A percentile compares a stretch with the other conserved stretches of the same genome.
Conservation (phyloP, 106 monocot species). For the Vanilla planifolia region DNA sequence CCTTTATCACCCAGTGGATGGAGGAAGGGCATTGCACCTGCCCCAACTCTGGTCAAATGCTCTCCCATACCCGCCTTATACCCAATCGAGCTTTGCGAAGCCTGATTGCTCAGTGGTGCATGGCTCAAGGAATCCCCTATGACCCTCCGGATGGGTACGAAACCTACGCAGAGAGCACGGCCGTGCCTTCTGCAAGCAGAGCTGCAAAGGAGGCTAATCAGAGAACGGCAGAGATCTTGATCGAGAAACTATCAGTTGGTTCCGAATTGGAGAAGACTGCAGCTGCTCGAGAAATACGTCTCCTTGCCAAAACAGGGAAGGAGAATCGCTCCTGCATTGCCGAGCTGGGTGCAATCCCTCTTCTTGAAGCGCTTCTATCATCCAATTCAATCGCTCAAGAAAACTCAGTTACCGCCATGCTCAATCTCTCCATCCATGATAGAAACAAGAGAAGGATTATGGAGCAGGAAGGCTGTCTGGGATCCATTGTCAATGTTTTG, state of each 20-base stretch:
- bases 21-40: constrained; percentile 55
- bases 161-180: background rate
- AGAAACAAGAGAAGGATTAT: constrained; percentile 39
- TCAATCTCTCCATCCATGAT: constrained; percentile 54
- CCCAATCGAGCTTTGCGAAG: constrained; percentile 43
- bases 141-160: constrained; percentile 14
- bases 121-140: constrained; percentile 16
- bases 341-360: constrained; percentile 47
- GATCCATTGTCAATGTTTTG: constrained; percentile 27
- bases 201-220: constrained; percentile 36
- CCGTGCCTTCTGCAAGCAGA: constrained; percentile 2
- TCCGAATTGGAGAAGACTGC: constrained; percentile 18
- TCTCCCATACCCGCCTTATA: constrained; percentile 26
- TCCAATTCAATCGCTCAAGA: constrained; percentile 27
- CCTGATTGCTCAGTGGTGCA: constrained; percentile 53
- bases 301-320: constrained; percentile 43
- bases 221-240: constrained; percentile 26
- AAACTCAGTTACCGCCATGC: constrained; percentile 50
- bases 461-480: constrained; percentile 40
- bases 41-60: constrained; percentile 47
- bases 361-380: constrained; percentile 32
- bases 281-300: constrained; percentile 35
- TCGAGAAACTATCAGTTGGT: constrained; percentile 23
- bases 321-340: constrained; percentile 47
- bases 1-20: constrained; percentile 52